phyloP scores from a whole-genome alignment of 2,329 filamentous ascomycete species.

The Orbilia brochopaga region DNA sequence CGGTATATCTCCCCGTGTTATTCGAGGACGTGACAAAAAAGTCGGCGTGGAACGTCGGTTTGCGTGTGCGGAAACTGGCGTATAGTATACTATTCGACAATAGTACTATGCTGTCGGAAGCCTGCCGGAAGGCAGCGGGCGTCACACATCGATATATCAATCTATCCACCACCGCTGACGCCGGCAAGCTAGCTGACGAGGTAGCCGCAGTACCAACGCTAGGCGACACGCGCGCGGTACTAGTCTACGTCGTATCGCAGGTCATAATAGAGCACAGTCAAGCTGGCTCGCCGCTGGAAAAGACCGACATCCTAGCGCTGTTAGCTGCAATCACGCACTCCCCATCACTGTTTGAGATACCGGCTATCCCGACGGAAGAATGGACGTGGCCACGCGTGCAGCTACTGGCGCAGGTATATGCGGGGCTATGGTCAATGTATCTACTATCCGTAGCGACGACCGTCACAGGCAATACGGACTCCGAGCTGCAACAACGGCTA shows the following conservation, averaged over 20 bases:
- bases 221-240: neutral
- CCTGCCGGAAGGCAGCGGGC: conserved; percentile 17
- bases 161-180: neutral
- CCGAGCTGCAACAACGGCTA: neutral
- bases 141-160: conserved; percentile 9
- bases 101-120: conserved; percentile 6
- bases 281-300: neutral
- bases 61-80: conserved; percentile 1
- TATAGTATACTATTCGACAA: conserved; percentile 17
- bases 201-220: neutral
- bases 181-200: no score
- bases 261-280: conserved; percentile 13
- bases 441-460: conserved; percentile 8
- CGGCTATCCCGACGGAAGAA: neutral
- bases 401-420: conserved; percentile 20
- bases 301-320: conserved; percentile 18
- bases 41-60: conserved; percentile 27
- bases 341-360: neutral
- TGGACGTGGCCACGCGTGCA: conserved; percentile 38
- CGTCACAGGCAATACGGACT: no score
- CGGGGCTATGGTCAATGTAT: conserved; percentile 26
- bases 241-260: neutral
- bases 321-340: conserved; percentile 17
- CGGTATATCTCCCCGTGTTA: conserved; percentile 28
- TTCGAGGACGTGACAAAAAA: conserved; percentile 24